These are phyloP conservation scores for Imleria badia DNA, from an alignment of 768 basidiomycete genomes.

Conservation along the genomic window DNA sequence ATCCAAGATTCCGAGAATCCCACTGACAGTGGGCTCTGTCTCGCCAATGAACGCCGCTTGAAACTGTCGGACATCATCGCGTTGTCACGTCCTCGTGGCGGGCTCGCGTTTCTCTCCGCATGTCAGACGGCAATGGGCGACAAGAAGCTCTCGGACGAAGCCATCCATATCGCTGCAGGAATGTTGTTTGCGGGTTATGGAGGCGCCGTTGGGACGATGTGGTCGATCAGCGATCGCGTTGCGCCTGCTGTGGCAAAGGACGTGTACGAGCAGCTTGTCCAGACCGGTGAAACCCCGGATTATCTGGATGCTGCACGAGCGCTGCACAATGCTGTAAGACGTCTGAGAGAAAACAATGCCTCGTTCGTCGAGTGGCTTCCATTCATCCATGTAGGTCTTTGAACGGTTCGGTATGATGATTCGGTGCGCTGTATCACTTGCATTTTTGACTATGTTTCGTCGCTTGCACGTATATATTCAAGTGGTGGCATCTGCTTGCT, in stretches of 20 bases:
- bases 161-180: conserved; percentile 42
- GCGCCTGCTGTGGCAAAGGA: neutral
- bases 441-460: too few relatives aligned
- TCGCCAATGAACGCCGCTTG: conserved; percentile 1
- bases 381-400: neutral
- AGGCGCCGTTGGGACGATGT: conserved; percentile 42
- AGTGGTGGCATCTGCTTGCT: too few relatives aligned
- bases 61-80: neutral
- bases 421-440: too few relatives aligned
- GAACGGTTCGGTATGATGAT: too few relatives aligned
- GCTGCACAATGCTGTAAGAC: neutral
- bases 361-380: neutral
- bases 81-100: conserved; percentile 11
- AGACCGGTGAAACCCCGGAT: conserved; percentile 8
- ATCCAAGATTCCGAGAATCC: conserved; percentile 20
- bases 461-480: too few relatives aligned
- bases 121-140: conserved; percentile 43
- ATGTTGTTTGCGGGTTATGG: conserved; percentile 33
- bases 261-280: neutral
- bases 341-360: neutral
- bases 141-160: conserved; percentile 34
- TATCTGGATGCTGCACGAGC: neutral
- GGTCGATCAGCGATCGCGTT: conserved; percentile 33
- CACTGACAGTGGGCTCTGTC: conserved; percentile 19
- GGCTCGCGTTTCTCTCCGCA: conserved; percentile 45